Percentiles rank a stretch among this genome's conserved stretches.
Evolutionary conservation across 2,329 filamentous ascomycete genomes (phyloP).

Genomic region (Hypomyces perniciosus): DNA sequence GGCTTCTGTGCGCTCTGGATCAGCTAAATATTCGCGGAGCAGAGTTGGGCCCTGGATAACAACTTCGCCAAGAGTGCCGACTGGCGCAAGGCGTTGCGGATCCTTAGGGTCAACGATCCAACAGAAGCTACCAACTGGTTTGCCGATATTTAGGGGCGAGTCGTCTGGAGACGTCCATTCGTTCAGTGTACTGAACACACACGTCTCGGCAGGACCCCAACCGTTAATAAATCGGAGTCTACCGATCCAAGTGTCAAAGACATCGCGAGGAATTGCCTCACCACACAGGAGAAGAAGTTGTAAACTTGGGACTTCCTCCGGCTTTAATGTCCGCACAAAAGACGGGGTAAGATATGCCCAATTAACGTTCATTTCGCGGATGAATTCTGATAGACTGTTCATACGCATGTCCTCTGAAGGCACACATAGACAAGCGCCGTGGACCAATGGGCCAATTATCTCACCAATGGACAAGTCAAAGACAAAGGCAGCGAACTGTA

Average conservation of each 20-base stretch:
- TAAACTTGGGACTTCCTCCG: neutral
- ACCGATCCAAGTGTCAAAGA: slow-evolving; percentile 2
- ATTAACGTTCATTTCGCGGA: neutral
- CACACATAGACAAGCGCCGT: slow-evolving; percentile 10
- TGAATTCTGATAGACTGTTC: neutral
- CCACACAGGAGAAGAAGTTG: neutral
- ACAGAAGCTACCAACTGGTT: neutral
- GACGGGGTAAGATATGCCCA: neutral
- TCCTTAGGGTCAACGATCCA: slow-evolving; percentile 5
- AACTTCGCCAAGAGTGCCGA: neutral
- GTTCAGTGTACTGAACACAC: neutral
- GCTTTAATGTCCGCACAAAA: neutral
- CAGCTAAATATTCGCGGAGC: slow-evolving; percentile 1
- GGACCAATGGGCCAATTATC: slow-evolving; percentile 2
- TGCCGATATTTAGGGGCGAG: neutral
- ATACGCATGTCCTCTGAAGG: slow-evolving; percentile 3
- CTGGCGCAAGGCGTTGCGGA: neutral
- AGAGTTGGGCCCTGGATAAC: neutral
- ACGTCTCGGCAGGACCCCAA: slow-evolving; percentile 4
- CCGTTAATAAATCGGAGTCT: slow-evolving; percentile 1
- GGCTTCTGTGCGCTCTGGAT: neutral
- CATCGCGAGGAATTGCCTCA: neutral
- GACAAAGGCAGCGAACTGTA: slow-evolving; percentile 12
- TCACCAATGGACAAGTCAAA: slow-evolving; percentile 10
- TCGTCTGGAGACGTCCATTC: neutral